A percentile compares a stretch with the other conserved stretches of the same genome.
These are phyloP conservation scores for Fabrea salina DNA, from an alignment of 169 alveolate species.

Conservation along the genomic window DNA sequence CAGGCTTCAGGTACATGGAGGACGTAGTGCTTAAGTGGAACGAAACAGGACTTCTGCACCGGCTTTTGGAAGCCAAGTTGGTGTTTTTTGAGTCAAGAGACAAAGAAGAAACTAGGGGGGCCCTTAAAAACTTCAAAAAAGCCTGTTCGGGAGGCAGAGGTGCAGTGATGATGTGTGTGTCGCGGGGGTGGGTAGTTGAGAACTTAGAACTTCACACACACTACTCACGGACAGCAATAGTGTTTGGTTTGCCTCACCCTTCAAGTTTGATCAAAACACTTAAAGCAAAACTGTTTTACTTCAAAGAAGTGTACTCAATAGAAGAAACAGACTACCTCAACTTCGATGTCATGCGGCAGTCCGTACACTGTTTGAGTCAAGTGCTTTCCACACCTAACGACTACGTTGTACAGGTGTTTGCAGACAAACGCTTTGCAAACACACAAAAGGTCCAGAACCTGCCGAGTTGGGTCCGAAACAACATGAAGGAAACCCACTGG, in stretches of 20 bases:
- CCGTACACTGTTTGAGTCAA: constrained; percentile 69
- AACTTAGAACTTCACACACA: constrained; percentile 71
- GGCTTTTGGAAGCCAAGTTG: constrained; percentile 60
- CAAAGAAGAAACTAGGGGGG: constrained; percentile 48
- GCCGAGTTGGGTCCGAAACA: constrained; percentile 5
- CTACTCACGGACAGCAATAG: constrained; percentile 68
- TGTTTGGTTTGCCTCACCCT: constrained; percentile 70
- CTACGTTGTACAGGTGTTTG: constrained; percentile 69
- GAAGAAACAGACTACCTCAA: constrained; percentile 69
- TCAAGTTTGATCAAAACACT: neutral
- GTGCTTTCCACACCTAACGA: constrained; percentile 62
- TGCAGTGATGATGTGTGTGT: constrained; percentile 70
- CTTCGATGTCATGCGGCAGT: constrained; percentile 76
- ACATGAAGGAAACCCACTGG: neutral
- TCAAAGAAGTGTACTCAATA: constrained; percentile 45
- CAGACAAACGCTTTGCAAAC: constrained; percentile 52
- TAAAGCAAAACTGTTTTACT: neutral
- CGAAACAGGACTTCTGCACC: constrained; percentile 56
- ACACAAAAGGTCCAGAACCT: neutral
- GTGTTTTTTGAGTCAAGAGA: constrained; percentile 70
- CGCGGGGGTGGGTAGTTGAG: constrained; percentile 76
- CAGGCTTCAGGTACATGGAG: constrained; percentile 34
- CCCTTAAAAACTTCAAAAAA: constrained; percentile 28
- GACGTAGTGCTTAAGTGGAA: constrained; percentile 54
- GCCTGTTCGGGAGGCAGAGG: constrained; percentile 82